Conservation (phyloP, 345 rosid species). For the thale cress (Arabidopsis thaliana) region DNA sequence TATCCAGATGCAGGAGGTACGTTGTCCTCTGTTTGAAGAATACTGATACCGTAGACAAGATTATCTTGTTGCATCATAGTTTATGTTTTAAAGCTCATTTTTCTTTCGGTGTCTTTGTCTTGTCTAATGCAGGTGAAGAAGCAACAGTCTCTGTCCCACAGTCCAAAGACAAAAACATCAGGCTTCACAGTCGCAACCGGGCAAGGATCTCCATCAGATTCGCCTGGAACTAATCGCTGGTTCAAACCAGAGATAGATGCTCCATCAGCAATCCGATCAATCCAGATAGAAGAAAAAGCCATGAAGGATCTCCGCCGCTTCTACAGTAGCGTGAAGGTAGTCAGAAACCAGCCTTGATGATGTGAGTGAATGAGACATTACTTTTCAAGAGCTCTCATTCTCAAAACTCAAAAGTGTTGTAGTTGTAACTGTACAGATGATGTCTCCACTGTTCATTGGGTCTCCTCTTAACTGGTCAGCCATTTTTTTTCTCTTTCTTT, state of each 20-base stretch:
- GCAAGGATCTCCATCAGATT: conserved; percentile 87
- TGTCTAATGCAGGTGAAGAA: conserved; percentile 63
- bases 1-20: conserved; percentile 94
- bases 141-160: conserved; percentile 58
- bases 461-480: neutral
- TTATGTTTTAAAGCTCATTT: conserved; percentile 12
- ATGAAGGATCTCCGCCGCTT: conserved; percentile 90
- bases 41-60: neutral
- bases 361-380: conserved; percentile 22
- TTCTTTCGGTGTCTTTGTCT: neutral
- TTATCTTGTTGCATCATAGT: conserved; percentile 1
- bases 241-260: conserved; percentile 79
- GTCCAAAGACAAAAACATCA: conserved; percentile 76
- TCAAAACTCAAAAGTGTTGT: conserved; percentile 33
- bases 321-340: conserved; percentile 86
- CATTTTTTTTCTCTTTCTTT: neutral
- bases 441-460: conserved; percentile 37
- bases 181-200: conserved; percentile 69
- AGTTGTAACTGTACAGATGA: conserved; percentile 40
- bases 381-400: conserved; percentile 15
- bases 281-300: conserved; percentile 95
- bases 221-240: conserved; percentile 88
- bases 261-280: conserved; percentile 81
- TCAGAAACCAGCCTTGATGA: conserved; percentile 60
- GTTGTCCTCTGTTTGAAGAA: neutral